These are phyloP conservation scores for Tolypocladium album DNA, from an alignment of 2,329 filamentous ascomycete genomes.

Conservation along the genomic window DNA sequence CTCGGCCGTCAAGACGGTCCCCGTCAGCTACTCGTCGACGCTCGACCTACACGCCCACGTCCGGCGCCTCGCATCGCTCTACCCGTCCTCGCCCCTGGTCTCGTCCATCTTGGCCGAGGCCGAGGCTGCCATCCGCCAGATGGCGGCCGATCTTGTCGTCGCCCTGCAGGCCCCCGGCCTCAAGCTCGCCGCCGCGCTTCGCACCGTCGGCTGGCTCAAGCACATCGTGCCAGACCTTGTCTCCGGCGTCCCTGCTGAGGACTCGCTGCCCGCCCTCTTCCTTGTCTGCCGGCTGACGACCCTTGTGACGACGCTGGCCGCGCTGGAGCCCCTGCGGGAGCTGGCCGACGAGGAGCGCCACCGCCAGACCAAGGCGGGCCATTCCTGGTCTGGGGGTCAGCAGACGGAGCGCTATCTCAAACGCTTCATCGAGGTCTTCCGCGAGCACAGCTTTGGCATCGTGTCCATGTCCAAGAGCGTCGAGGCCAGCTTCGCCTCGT, in stretches of 20 bases:
- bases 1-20: constrained; percentile 57
- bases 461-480: constrained; percentile 91
- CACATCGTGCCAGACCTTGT: constrained; percentile 71
- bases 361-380: constrained; percentile 30
- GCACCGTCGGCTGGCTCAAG: constrained; percentile 84
- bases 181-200: constrained; percentile 81
- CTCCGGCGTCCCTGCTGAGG: constrained; percentile 33
- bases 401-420: constrained; percentile 94
- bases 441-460: constrained; percentile 93
- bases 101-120: constrained; percentile 64
- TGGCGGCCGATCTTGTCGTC: constrained; percentile 74
- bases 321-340: constrained; percentile 74
- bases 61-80: constrained; percentile 70
- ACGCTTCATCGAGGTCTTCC: constrained; percentile 92
- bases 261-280: constrained; percentile 72
- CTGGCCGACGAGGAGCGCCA: constrained; percentile 76
- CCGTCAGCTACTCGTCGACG: constrained; percentile 75
- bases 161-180: constrained; percentile 67
- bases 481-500: constrained; percentile 28
- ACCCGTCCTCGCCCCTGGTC: constrained; percentile 69
- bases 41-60: constrained; percentile 92
- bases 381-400: constrained; percentile 59
- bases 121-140: constrained; percentile 76
- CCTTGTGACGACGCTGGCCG: constrained; percentile 67
- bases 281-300: constrained; percentile 77